Evolutionary conservation across 78 protist species (phyloP).

Genomic region (Emiliania huxleyi): DNA sequence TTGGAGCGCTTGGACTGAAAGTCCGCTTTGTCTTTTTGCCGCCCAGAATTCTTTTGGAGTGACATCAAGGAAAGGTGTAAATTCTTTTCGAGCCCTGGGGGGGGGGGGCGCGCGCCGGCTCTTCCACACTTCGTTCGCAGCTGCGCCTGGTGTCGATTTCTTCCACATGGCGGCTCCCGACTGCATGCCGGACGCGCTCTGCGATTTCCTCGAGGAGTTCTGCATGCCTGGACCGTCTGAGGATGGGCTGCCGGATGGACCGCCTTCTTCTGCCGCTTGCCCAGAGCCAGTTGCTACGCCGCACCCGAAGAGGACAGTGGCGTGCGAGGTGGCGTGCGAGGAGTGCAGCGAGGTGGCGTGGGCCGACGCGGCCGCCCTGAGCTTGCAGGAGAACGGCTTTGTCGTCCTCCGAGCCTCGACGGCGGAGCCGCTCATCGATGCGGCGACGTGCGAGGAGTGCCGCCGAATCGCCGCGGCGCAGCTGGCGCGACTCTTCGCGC

Average conservation of each 20-base stretch:
- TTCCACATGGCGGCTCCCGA: too few relatives aligned
- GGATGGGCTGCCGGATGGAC: neutral
- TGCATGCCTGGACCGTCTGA: neutral
- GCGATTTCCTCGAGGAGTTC: neutral
- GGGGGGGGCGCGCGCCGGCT: too few relatives aligned
- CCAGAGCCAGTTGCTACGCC: too few relatives aligned
- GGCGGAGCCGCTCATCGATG: neutral
- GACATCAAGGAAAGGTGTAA: too few relatives aligned
- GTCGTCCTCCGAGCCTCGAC: neutral
- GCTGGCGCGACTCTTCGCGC: neutral
- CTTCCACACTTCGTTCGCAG: too few relatives aligned
- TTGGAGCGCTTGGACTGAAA: too few relatives aligned
- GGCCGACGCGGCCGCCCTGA: neutral
- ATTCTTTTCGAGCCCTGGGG: too few relatives aligned
- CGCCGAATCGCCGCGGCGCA: neutral
- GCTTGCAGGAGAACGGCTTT: neutral
- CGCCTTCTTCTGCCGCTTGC: neutral
- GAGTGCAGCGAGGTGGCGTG: neutral
- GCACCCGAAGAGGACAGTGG: too few relatives aligned
- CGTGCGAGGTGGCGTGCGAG: too few relatives aligned
- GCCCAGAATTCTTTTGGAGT: too few relatives aligned
- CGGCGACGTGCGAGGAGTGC: neutral
- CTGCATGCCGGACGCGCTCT: neutral
- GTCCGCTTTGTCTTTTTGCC: too few relatives aligned
- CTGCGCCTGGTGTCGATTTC: too few relatives aligned